A percentile compares a stretch with the other conserved stretches of the same genome.
phyloP scores from a whole-genome alignment of 2,329 filamentous ascomycete genomes.

The Neoscytalidium dimidiatum region DNA sequence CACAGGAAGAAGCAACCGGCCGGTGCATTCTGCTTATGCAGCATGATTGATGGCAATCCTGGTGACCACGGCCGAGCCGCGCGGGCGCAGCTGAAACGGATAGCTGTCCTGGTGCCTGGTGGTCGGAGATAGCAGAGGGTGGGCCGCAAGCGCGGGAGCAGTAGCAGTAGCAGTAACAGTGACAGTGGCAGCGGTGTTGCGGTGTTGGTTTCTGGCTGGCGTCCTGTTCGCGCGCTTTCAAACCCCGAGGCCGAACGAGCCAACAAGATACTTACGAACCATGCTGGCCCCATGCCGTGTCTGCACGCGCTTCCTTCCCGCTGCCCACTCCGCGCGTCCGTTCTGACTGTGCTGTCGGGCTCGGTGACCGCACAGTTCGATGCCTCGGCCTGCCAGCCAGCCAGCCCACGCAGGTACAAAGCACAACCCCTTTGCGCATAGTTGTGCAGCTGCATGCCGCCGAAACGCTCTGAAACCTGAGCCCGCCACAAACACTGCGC shows the following conservation, averaged over 20 bases:
- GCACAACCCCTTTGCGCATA: background rate
- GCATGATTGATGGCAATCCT: background rate
- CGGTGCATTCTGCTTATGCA: conserved; percentile 8
- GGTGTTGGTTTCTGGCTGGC: too few relatives aligned
- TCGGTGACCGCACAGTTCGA: background rate
- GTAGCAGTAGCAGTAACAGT: too few relatives aligned
- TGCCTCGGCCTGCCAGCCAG: background rate
- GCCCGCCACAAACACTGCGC: background rate
- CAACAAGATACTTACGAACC: too few relatives aligned
- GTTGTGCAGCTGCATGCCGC: conserved; percentile 13
- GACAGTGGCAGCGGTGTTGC: background rate
- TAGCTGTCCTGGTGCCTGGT: background rate
- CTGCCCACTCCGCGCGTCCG: background rate
- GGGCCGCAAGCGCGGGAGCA: background rate
- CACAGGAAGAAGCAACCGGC: background rate
- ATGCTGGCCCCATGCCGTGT: too few relatives aligned
- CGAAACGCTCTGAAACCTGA: conserved; percentile 10
- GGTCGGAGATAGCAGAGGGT: background rate
- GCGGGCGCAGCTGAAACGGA: background rate
- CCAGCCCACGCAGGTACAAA: conserved; percentile 3
- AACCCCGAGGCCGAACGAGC: too few relatives aligned
- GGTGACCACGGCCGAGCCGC: background rate
- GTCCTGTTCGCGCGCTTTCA: too few relatives aligned
- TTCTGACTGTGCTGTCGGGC: background rate
- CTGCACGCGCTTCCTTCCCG: too few relatives aligned